These are phyloP conservation scores for Arabidopsis thaliana DNA, from an alignment of 345 rosid genomes.

Conservation along the genomic window DNA sequence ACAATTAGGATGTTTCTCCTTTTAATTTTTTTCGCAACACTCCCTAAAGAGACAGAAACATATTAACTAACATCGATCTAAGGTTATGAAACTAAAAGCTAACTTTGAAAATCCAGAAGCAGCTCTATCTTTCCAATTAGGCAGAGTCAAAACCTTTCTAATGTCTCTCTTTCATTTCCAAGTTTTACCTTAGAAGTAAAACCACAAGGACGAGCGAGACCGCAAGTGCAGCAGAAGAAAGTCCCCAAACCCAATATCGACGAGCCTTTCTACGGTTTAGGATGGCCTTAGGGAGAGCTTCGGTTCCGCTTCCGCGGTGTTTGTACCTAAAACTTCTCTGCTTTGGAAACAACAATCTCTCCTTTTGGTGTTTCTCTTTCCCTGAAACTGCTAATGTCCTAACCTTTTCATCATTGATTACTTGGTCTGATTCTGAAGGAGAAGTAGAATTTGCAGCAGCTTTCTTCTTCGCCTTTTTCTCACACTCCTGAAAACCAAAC, in stretches of 20 bases:
- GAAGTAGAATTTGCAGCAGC: slow-evolving; percentile 49
- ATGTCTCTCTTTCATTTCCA: slow-evolving; percentile 28
- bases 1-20: slow-evolving; percentile 24
- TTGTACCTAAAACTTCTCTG: slow-evolving; percentile 57
- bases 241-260: slow-evolving; percentile 71
- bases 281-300: slow-evolving; percentile 71
- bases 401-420: slow-evolving; percentile 58
- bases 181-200: slow-evolving; percentile 46
- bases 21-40: slow-evolving; percentile 19
- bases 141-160: neutral
- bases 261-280: slow-evolving; percentile 70
- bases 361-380: slow-evolving; percentile 48
- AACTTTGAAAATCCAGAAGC: slow-evolving; percentile 27
- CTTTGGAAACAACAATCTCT: slow-evolving; percentile 47
- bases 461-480: slow-evolving; percentile 90
- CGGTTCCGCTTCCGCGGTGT: slow-evolving; percentile 57
- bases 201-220: slow-evolving; percentile 45
- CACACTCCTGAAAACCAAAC: slow-evolving; percentile 68
- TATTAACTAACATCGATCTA: slow-evolving; percentile 14
- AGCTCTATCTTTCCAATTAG: slow-evolving; percentile 31
- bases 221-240: slow-evolving; percentile 58
- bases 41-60: slow-evolving; percentile 30
- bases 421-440: slow-evolving; percentile 51
- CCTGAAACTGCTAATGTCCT: slow-evolving; percentile 41
- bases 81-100: slow-evolving; percentile 32